Evolutionary conservation across 2,329 filamentous ascomycete genomes (phyloP).

Genomic region (Ambrosiella xylebori): DNA sequence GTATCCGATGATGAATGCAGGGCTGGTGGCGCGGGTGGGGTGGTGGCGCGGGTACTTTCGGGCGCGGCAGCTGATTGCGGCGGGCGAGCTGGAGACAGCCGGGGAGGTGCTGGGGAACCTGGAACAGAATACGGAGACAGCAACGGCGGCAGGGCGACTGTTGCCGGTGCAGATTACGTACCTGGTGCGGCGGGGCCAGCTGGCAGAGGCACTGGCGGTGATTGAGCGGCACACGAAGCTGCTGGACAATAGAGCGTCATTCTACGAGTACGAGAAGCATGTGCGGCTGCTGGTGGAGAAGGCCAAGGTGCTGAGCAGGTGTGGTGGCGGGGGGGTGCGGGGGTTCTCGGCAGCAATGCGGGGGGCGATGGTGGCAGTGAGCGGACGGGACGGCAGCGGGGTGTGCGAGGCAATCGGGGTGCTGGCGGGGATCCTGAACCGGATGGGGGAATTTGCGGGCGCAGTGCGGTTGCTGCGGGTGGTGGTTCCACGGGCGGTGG

Average conservation of each 20-base stretch:
- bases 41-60: slow-evolving; percentile 50
- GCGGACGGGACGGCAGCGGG: slow-evolving; percentile 47
- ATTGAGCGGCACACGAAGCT: slow-evolving; percentile 29
- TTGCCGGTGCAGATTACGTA: slow-evolving; percentile 35
- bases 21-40: slow-evolving; percentile 20
- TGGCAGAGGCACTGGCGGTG: slow-evolving; percentile 30
- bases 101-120: slow-evolving; percentile 34
- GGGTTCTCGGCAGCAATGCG: slow-evolving; percentile 63
- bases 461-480: slow-evolving; percentile 47
- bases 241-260: slow-evolving; percentile 22
- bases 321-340: slow-evolving; percentile 50
- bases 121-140: slow-evolving; percentile 23
- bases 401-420: slow-evolving; percentile 57
- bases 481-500: slow-evolving; percentile 59
- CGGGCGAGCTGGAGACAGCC: slow-evolving; percentile 34
- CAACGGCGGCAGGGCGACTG: slow-evolving; percentile 21
- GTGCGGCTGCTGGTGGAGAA: slow-evolving; percentile 59
- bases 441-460: slow-evolving; percentile 52
- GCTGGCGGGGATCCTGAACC: slow-evolving; percentile 50
- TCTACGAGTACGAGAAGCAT: slow-evolving; percentile 41
- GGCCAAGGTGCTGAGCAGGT: slow-evolving; percentile 46
- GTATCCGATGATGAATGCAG: neutral
- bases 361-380: slow-evolving; percentile 57
- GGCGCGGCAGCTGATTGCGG: slow-evolving; percentile 40
- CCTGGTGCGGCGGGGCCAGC: slow-evolving; percentile 30